Percentiles rank a stretch among this genome's conserved stretches.
Evolutionary conservation across 139 green algal species (phyloP).

Genomic region (Micractinium conductrix): DNA sequence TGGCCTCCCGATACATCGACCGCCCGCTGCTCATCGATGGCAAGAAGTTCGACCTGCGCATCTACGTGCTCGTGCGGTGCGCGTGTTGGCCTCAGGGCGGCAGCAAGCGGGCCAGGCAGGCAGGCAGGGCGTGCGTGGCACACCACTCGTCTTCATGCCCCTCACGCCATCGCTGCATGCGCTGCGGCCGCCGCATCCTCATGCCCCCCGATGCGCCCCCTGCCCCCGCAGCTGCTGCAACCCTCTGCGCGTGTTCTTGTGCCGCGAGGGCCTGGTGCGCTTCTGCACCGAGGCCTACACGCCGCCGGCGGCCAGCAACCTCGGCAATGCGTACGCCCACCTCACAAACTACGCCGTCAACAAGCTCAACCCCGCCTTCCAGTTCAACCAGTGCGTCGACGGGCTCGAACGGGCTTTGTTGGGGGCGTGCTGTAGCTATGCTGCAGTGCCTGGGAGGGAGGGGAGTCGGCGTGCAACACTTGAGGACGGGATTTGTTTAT

Average conservation of each 20-base stretch:
- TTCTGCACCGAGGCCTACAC: conserved; percentile 76
- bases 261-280: conserved; percentile 64
- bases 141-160: too few relatives aligned
- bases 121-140: too few relatives aligned
- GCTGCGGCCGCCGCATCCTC: not conserved
- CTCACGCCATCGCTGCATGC: not conserved
- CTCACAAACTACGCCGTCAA: conserved; percentile 80
- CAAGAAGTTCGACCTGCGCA: conserved; percentile 82
- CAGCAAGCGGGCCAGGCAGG: too few relatives aligned
- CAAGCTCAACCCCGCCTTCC: conserved; percentile 57
- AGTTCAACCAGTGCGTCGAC: conserved; percentile 43
- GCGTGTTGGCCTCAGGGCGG: too few relatives aligned
- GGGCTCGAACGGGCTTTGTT: too few relatives aligned
- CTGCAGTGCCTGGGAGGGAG: too few relatives aligned
- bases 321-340: conserved; percentile 72
- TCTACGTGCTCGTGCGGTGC: conserved; percentile 74
- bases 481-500: too few relatives aligned
- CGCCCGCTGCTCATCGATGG: conserved; percentile 71
- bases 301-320: conserved; percentile 62
- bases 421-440: too few relatives aligned
- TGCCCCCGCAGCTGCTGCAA: conserved; percentile 46
- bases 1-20: conserved; percentile 72
- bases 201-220: too few relatives aligned
- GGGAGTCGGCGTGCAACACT: too few relatives aligned
- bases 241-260: conserved; percentile 74